Percentiles rank a stretch among this genome's conserved stretches.
phyloP scores from a whole-genome alignment of 345 rosid genomes.

The Chamaenerion angustifolium region DNA sequence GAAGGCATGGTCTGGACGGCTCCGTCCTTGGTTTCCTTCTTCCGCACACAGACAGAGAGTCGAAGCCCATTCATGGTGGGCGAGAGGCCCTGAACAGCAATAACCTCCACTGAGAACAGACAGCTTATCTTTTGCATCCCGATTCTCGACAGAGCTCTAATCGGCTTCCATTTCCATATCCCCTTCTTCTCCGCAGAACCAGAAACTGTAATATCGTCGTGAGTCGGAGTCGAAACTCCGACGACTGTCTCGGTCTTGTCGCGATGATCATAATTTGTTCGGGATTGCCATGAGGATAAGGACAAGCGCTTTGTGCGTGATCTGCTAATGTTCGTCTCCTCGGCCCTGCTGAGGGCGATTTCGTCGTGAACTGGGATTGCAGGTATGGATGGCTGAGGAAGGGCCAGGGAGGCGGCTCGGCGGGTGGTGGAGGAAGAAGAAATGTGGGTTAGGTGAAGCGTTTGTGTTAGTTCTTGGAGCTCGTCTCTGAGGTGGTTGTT shows the following conservation, averaged over 20 bases:
- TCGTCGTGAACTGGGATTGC: constrained; percentile 22
- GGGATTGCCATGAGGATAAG: constrained; percentile 78
- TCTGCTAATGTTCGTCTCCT: constrained; percentile 15
- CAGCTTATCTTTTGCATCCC: constrained; percentile 88
- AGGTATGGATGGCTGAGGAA: constrained; percentile 56
- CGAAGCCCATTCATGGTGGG: constrained; percentile 91
- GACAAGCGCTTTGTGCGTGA: constrained; percentile 62
- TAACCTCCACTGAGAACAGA: constrained; percentile 77
- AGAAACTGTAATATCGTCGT: constrained; percentile 15
- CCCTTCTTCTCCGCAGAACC: constrained; percentile 47
- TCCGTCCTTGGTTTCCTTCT: constrained; percentile 73
- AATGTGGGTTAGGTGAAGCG: constrained; percentile 58
- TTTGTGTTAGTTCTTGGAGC: constrained; percentile 66
- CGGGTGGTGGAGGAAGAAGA: constrained; percentile 21
- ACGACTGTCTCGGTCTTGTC: constrained; percentile 14
- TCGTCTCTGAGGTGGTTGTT: constrained; percentile 65
- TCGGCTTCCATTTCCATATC: constrained; percentile 89
- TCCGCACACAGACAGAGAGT: constrained; percentile 71
- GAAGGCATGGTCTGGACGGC: constrained; percentile 92
- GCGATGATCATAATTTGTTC: constrained; percentile 45
- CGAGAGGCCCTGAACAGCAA: constrained; percentile 72
- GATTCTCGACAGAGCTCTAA: constrained; percentile 61
- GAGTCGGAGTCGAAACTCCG: constrained; percentile 9
- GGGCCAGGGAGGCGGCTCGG: constrained; percentile 73
- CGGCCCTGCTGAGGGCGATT: constrained; percentile 9